Evolutionary conservation across 495 filamentous ascomycete genomes (phyloP).

Genomic region (Penicillium macrosclerotiorum): DNA sequence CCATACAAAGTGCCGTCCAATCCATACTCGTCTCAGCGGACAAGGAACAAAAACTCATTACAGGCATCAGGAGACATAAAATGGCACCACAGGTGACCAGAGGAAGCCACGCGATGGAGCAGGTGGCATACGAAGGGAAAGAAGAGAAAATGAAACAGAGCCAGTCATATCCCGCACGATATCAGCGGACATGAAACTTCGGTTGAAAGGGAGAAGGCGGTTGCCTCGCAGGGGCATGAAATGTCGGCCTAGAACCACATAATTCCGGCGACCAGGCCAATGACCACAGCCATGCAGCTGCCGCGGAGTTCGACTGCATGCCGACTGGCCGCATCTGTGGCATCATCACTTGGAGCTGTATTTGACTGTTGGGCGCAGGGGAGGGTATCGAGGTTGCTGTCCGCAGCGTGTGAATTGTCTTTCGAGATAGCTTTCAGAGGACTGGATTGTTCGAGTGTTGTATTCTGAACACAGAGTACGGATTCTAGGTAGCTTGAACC

Average conservation of each 20-base stretch:
- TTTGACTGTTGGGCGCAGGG: constrained; percentile 4
- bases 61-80: constrained; percentile 19
- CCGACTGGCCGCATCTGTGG: constrained; percentile 27
- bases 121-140: not conserved
- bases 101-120: too few species aligned
- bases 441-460: not conserved
- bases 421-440: not conserved
- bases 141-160: not conserved
- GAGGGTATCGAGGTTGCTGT: too few species aligned
- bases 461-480: not conserved
- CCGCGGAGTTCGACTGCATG: constrained; percentile 33
- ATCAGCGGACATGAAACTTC: not conserved
- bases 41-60: constrained; percentile 23
- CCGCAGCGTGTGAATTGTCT: too few species aligned
- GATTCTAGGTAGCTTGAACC: constrained; percentile 8
- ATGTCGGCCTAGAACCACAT: constrained; percentile 35
- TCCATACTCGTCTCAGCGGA: constrained; percentile 8
- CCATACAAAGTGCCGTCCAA: constrained; percentile 16
- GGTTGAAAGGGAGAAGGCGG: too few species aligned
- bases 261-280: constrained; percentile 40
- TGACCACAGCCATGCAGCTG: constrained; percentile 45
- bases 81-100: not conserved
- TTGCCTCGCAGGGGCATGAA: too few species aligned
- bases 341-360: constrained; percentile 17
- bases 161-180: not conserved